Percentiles rank a stretch among this genome's conserved stretches.
These are phyloP conservation scores for Cryptosporidium parvum DNA, from an alignment of 169 alveolate species.

Conservation along the genomic window DNA sequence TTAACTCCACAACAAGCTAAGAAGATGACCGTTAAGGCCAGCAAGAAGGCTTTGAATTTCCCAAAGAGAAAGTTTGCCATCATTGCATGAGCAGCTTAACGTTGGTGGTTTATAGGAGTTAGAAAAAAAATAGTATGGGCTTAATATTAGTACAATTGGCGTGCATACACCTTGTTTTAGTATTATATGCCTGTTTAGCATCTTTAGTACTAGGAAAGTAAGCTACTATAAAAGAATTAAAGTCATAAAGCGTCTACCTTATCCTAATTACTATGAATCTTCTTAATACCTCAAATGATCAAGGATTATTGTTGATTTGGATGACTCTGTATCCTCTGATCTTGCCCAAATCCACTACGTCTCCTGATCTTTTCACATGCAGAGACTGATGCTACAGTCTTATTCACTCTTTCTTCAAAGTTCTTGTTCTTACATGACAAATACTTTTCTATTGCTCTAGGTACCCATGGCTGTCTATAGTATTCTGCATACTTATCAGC, in stretches of 20 bases:
- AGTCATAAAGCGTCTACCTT: neutral
- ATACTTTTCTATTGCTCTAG: conserved; percentile 69
- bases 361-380: conserved; percentile 51
- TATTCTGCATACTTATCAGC: conserved; percentile 73
- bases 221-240: conserved; percentile 31
- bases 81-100: conserved; percentile 71
- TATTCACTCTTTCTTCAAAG: conserved; percentile 63
- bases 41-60: conserved; percentile 83
- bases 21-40: conserved; percentile 87
- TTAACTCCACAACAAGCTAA: conserved; percentile 89
- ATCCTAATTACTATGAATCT: neutral
- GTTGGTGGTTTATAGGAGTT: conserved; percentile 14
- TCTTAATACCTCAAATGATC: neutral
- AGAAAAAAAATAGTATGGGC: neutral
- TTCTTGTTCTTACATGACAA: conserved; percentile 35
- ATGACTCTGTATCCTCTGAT: conserved; percentile 6
- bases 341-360: conserved; percentile 5
- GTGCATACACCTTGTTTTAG: neutral
- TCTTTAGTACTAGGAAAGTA: conserved; percentile 41
- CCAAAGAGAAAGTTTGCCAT: conserved; percentile 86
- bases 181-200: neutral
- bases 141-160: neutral
- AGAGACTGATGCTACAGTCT: conserved; percentile 53
- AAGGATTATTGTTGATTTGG: neutral
- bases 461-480: conserved; percentile 75